Base-by-base conservation (phyloP, 495 filamentous ascomycete genomes). In the Podospora bellae-mahoneyi region DNA sequence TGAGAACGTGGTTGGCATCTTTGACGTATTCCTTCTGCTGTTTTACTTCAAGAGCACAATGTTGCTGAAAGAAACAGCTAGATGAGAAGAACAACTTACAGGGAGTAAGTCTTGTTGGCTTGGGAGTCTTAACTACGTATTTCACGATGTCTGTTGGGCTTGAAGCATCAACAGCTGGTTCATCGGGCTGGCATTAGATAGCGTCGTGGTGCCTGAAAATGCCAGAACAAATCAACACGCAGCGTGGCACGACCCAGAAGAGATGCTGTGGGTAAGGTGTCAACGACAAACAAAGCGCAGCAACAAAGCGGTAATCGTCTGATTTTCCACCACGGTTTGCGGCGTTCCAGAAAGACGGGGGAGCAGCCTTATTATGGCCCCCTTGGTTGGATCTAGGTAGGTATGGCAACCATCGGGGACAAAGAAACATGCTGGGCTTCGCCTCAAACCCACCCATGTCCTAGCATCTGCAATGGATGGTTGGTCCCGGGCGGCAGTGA, bases 1-100 rank as follows among this genome's bases (percentile, higher is more conserved):
- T 0, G 64, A 69, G 6, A 66, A 23, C 5, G 6, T 69, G 57
- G 62, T 62, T 4, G 68, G 68, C 68, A 69, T 69, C 2, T 69
- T 69, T 65, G 18, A 28, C 23, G 26, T 18, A 26, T 13, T 26
- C 23, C 4, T 7, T 58, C 5, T 9, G 19, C 4, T 20, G 56
- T 58, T 20, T 1, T 4, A 9, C 23, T 20, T 20, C 56, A 27
- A 20, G 23, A 27, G 56, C 20, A 61, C 20, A 10, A 27, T 28
- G 23, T 28, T 6, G 10, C 20, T 10, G 7, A 61, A 26, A 4
- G 27, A 27, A 7, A 10, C 20, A n/a, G 16, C 16, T 4, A 27
- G 10, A 15, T 19, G 13, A 4, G 10, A 5, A 23, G 19, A 60
- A 27, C 16, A 28, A 61, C 60, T 32, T 30, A 27, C 19, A 7